These are phyloP conservation scores for Hypoxylon fragiforme DNA, from an alignment of 495 filamentous ascomycete species.

Conservation along the genomic window DNA sequence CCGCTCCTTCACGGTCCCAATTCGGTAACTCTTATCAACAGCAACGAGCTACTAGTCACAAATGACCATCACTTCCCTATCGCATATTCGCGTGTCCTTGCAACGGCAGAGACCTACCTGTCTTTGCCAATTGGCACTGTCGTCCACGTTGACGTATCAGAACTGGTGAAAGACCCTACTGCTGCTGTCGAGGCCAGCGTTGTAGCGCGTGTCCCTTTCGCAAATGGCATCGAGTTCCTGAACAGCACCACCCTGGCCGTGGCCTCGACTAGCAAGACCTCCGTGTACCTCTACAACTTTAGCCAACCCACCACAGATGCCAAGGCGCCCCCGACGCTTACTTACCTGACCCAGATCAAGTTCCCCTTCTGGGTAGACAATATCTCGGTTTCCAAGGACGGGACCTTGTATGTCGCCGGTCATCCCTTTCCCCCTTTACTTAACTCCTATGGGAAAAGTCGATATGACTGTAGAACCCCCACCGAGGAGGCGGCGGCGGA, in stretches of 20 bases:
- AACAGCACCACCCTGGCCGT: conserved; percentile 46
- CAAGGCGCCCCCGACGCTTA: conserved; percentile 20
- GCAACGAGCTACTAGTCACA: conserved; percentile 58
- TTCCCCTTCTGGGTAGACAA: conserved; percentile 47
- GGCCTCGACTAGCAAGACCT: conserved; percentile 36
- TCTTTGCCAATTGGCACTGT: conserved; percentile 42
- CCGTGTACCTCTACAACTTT: conserved; percentile 43
- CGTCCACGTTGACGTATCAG: conserved; percentile 43
- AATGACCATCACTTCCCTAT: conserved; percentile 58
- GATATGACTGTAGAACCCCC: conserved; percentile 30
- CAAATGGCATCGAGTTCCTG: conserved; percentile 37
- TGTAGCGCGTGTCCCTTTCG: conserved; percentile 27
- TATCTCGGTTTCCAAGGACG: conserved; percentile 43
- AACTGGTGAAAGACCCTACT: conserved; percentile 44
- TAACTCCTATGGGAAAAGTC: conserved; percentile 27
- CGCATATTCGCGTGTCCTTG: conserved; percentile 11
- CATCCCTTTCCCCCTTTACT: conserved; percentile 44
- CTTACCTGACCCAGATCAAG: conserved; percentile 21
- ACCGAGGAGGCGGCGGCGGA: conserved; percentile 20
- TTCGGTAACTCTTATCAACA: conserved; percentile 54
- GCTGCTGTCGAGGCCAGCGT: conserved; percentile 21
- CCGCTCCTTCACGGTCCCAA: conserved; percentile 60
- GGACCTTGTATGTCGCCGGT: conserved; percentile 46
- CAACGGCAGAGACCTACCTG: conserved; percentile 42
- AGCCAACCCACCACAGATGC: neutral